Evolutionary conservation across 768 basidiomycete genomes (phyloP).

Genomic region (Podaxis pistillaris): DNA sequence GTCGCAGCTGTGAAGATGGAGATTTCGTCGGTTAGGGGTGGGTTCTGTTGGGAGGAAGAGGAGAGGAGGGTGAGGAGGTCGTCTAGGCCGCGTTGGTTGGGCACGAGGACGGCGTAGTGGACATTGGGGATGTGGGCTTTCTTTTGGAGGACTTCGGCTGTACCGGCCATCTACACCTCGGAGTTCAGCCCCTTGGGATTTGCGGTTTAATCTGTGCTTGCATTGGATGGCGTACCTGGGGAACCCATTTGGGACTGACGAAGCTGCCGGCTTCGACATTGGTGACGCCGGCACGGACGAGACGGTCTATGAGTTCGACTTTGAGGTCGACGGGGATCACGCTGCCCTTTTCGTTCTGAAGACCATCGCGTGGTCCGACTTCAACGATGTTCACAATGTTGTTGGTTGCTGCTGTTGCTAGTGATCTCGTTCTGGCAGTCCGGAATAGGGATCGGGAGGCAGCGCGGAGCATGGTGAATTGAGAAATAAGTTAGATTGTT

Average conservation of each 20-base stretch:
- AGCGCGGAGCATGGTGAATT: constrained; percentile 6
- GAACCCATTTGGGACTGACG: constrained; percentile 92
- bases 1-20: constrained; percentile 89
- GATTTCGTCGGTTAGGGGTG: constrained; percentile 74
- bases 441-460: not conserved
- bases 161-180: constrained; percentile 78
- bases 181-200: not conserved
- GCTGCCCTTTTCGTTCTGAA: constrained; percentile 79
- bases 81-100: constrained; percentile 77
- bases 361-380: constrained; percentile 87
- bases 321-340: constrained; percentile 73
- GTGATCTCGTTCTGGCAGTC: not conserved
- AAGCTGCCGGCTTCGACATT: constrained; percentile 87
- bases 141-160: constrained; percentile 63
- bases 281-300: constrained; percentile 64
- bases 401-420: constrained; percentile 20
- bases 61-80: constrained; percentile 59
- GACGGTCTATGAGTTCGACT: constrained; percentile 74
- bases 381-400: constrained; percentile 73
- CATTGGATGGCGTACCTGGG: constrained; percentile 56
- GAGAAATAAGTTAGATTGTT: not conserved
- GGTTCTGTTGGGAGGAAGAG: constrained; percentile 38
- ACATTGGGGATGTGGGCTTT: constrained; percentile 47
- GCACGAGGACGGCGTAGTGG: constrained; percentile 78
- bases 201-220: not conserved